Evolutionary conservation across 805 yeast genomes (phyloP), one percentile per base, ranked within the genome.

Genomic region (Candida yuanshanica): DNA sequence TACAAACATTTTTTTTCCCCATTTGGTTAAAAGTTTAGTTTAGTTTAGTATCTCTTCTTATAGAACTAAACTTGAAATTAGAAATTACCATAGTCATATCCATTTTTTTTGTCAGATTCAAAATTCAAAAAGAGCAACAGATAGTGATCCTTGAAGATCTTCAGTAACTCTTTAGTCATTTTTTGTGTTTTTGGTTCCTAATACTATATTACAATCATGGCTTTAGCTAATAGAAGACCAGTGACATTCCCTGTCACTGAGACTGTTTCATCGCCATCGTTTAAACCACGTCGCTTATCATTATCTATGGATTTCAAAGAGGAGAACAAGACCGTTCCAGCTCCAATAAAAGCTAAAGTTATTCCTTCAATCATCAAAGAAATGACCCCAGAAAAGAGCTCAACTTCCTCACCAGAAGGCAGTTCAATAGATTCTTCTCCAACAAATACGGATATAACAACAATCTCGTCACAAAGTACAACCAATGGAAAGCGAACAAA

Each of bases 171-270:
- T 51, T 53, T 48, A 46, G 49, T 42, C 34, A 27, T n/a, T 20
- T 26, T 23, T 22, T 13, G 26, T 34, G 10, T 14, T 8, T 11
- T 31, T 18, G 34, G 21, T 31, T 31, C 21, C 18, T 31, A 31
- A 31, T 31, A 31, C 18, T 18, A 8, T 17, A 17, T 14, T 13
- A 20, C 11, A 18, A 54, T 22, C 35, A 78, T 78, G 84, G 84
- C 84, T 43, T 69, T 78, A 64, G 78, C 84, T 46, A 80, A 78
- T 56, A 73, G 81, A 67, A 75, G 82, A 69, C 83, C 83, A 21
- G 68, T 76, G 39, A 75, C 71, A 26, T 65, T 77, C 51, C 75
- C 80, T 22, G 58, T 63, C 27, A 38, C 49, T 42, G 70, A 66
- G 35, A 38, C 55, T 11, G 35, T 51, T 4, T 37, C 57, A 7